Evolutionary conservation across 106 monocot genomes (phyloP), one percentile per base, ranked within the genome.

Genomic region (Vanilla planifolia): DNA sequence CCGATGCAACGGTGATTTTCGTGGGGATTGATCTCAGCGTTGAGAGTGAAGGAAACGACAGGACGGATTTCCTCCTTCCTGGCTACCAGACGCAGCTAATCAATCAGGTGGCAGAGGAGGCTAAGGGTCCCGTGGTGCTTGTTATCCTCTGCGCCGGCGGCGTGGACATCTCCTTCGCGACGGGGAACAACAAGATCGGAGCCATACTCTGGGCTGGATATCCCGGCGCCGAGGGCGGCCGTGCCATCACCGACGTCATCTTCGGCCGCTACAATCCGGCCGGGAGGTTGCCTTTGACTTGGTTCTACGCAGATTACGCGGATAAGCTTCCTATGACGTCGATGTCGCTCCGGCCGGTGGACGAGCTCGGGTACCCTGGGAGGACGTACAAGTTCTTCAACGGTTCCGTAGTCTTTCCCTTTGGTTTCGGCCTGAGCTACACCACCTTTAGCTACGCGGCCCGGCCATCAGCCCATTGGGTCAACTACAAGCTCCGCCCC

Each of bases 361-460:
- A 61, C 0, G 58, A 58, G 21, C 42, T 52, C 3, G 71, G 63
- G 2, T 83, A 83, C 46, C 83, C 83, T 0, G 78, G 78, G 4
- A 44, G 78, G 11, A 83, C 83, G 17, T 83, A 78, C 71, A 70
- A 64, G 41, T 83, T 83, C 71, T 78, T 51, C 70, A 28, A 61
- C n/a, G 83, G 78, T 16, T 26, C 25, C 1, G 15, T 22, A 5
- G 43, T 78, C 53, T 83, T 55, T 48, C 67, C 66, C 3, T 83
- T 71, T 36, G 83, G 74, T 1, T 67, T 63, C 17, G 83, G 83
- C 3, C 57, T 78, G 9, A 83, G 78, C 59, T 83, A 83, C 78
- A 71, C 74, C 21, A 17, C 8, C n/a, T 82, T 68, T 73, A 55
- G 13, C 25, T 62, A 77, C 73, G 50, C 0, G 7, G 8, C 63